Base-by-base conservation (phyloP, 441 rosid species). In the Eruca vesicaria region DNA sequence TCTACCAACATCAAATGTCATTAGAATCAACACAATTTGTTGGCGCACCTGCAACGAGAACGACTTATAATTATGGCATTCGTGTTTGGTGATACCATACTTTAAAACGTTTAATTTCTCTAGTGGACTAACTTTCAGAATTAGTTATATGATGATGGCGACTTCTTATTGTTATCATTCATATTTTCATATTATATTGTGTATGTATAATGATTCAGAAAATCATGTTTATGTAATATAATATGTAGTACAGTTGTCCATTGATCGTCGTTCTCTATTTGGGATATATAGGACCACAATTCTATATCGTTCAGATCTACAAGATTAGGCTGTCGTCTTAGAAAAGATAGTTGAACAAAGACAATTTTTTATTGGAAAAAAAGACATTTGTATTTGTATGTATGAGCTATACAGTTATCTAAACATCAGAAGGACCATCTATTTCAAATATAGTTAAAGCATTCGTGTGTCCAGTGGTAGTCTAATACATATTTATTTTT, bases 101-200 rank as follows among this genome's bases (percentile, higher is more conserved):
- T 14, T 38, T 63, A 3, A n/a, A 38, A 68, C 33, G 36, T 35
- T 28, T n/a, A 18, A n/a, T 62, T 38, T 76, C 29, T 55, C 38
- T 69, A 62, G 79, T 76, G 79, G 75, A 76, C 50, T 29, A 56
- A 15, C 50, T 76, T 76, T 69, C 2, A 55, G 52, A 63, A 55
- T 76, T 69, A 7, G 52, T 63, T 75, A 63, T 60, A 33, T 62
- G 33, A 18, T 53, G 56, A 68, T 62, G 69, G 31, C 48, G 69
- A 75, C 79, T 28, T 61, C 55, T 35, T 50, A n/a, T 18, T 67
- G 62, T 48, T 61, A 60, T 50, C 41, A 60, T 61, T 16, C 48
- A 52, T 9, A 28, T 52, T 61, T 29, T 18, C 14, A 60, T 68
- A 38, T 63, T 63, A 20, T 8, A 41, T 29, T 56, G 9, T 41